Evolutionary conservation across 176 grass and related monocot genomes (phyloP), one percentile per base, ranked within the genome.

Genomic region (Triticum monococcum): DNA sequence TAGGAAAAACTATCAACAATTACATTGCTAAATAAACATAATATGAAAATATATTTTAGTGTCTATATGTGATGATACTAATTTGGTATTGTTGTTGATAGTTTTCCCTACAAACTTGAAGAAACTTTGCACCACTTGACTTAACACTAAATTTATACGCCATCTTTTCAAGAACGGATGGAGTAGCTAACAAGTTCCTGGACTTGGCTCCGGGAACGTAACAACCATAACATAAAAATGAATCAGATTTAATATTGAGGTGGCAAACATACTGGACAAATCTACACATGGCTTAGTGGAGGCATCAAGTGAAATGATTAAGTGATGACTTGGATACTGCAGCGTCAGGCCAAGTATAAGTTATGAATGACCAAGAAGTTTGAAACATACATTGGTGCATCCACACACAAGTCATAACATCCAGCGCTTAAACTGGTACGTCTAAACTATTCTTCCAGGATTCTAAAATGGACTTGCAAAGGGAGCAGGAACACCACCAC

Each of bases 381-480:
- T 38, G 38, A 17, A 37, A 1, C 67, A 69, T 66, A 20, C 18
- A 69, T 69, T 69, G 17, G 32, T 18, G 20, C 3, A 18, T 20
- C 33, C 32, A 69, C 32, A 37, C 18, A 22, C 3, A 17, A 18
- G 30, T 35, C 18, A 68, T 41, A 68, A 68, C 65, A 68, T 33
- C 28, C 65, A 18, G 65, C 2, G 65, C 20, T 71, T 23, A 71
- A 71, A 71, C 37, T 40, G 35, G 33, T 38, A 7, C 17, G n/a
- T 5, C 20, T 71, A 40, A 40, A 71, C 20, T 71, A 36, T 12
- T 71, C 18, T 7, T 9, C 8, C 18, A 7, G 22, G 68, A 7
- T 71, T 71, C 35, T 71, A 71, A 18, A n/a, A 71, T 71, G 68
- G 68, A 71, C 28, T 59, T 59, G 56, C 56, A 59, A 59, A 59